phyloP scores from a whole-genome alignment of 2,329 filamentous ascomycete species.

The Penicillium psychrosexuale region DNA sequence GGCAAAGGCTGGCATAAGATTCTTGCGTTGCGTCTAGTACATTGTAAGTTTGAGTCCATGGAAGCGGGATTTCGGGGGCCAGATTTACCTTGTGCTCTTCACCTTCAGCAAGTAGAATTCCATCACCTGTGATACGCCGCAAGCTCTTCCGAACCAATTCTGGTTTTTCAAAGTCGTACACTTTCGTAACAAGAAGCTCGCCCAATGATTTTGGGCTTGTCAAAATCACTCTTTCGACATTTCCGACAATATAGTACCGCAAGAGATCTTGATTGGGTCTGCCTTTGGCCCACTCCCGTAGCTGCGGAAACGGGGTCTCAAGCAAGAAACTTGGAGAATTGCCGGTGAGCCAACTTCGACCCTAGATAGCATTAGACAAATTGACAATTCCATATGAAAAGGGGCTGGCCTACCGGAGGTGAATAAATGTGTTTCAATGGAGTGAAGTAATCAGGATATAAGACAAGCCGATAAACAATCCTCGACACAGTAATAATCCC shows the following conservation, averaged over 20 bases:
- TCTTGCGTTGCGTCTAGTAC: constrained; percentile 61
- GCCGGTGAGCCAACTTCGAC: constrained; percentile 46
- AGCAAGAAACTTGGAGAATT: constrained; percentile 40
- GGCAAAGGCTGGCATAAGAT: constrained; percentile 77
- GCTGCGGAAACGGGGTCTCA: constrained; percentile 40
- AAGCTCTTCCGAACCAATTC: constrained; percentile 43
- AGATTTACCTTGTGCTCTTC: constrained; percentile 70
- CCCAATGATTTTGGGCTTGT: constrained; percentile 63
- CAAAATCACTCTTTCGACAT: constrained; percentile 61
- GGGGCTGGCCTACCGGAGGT: constrained; percentile 44
- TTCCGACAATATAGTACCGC: constrained; percentile 61
- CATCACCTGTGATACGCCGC: constrained; percentile 40
- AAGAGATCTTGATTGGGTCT: constrained; percentile 68
- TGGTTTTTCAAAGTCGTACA: constrained; percentile 69
- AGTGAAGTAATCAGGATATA: constrained; percentile 59
- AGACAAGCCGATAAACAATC: constrained; percentile 39
- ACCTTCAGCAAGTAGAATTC: constrained; percentile 73
- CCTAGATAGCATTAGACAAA: constrained; percentile 23
- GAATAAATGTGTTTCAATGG: constrained; percentile 57
- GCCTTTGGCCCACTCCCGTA: constrained; percentile 52
- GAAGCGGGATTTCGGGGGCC: background rate
- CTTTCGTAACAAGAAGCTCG: constrained; percentile 66
- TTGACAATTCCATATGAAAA: background rate
- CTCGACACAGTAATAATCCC: constrained; percentile 21
- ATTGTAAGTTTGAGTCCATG: background rate